These are phyloP conservation scores for Volvox reticuliferus DNA, from an alignment of 139 green algal species.

Conservation along the genomic window DNA sequence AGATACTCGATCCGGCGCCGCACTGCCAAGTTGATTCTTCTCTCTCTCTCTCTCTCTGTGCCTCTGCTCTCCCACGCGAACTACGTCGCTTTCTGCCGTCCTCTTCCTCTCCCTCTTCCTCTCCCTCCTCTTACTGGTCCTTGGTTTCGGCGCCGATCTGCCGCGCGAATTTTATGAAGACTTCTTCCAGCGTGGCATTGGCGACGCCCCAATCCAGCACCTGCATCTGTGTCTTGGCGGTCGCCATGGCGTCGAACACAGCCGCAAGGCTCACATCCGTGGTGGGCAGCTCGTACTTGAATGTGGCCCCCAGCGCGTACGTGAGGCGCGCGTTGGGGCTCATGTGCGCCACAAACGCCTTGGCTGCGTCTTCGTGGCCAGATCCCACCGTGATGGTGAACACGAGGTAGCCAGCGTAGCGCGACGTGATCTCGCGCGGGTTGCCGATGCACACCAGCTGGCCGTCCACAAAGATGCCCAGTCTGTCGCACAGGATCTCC, in stretches of 20 bases:
- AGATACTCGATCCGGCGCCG: no score
- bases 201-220: constrained; percentile 91
- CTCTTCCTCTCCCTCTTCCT: no score
- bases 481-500: constrained; percentile 82
- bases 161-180: constrained; percentile 79
- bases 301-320: constrained; percentile 74
- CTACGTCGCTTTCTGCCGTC: no score
- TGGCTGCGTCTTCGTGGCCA: constrained; percentile 23
- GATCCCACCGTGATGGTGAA: constrained; percentile 86
- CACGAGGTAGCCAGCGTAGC: constrained; percentile 70
- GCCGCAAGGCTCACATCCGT: constrained; percentile 61
- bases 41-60: no score
- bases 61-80: constrained; percentile 55
- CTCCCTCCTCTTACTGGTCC: constrained; percentile 15
- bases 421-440: constrained; percentile 86
- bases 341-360: constrained; percentile 11
- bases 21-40: no score
- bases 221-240: constrained; percentile 51
- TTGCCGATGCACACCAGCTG: constrained; percentile 90
- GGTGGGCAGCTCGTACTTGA: constrained; percentile 82
- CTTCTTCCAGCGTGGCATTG: constrained; percentile 95
- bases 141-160: constrained; percentile 48
- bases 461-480: constrained; percentile 88
- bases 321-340: constrained; percentile 70
- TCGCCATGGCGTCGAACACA: constrained; percentile 76